Conservation (phyloP, 345 rosid genomes). For the Psidium guajava region DNA sequence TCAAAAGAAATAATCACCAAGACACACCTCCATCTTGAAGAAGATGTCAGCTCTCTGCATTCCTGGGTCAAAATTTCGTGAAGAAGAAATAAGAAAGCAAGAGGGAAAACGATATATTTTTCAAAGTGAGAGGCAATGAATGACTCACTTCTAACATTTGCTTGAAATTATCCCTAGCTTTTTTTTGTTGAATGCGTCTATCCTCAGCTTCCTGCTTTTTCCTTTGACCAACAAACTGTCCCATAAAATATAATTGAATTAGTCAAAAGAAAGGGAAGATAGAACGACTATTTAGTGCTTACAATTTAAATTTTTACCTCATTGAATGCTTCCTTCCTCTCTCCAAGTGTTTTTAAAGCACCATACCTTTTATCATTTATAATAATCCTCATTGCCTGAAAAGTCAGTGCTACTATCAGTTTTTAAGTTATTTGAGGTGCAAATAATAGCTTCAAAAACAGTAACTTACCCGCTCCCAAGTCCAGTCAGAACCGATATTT, state of each 20-base stretch:
- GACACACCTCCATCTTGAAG: conserved; percentile 86
- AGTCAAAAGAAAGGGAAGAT: background rate
- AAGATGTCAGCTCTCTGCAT: conserved; percentile 56
- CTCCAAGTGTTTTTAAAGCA: conserved; percentile 85
- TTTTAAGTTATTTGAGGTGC: conserved; percentile 4
- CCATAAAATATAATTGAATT: background rate
- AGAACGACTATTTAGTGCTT: background rate
- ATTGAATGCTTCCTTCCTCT: conserved; percentile 82
- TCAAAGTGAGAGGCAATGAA: background rate
- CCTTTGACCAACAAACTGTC: conserved; percentile 66
- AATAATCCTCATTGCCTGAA: conserved; percentile 80
- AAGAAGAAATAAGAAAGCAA: background rate
- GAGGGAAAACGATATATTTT: background rate
- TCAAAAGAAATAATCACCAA: background rate
- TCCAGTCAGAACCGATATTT: conserved; percentile 87
- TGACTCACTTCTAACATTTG: conserved; percentile 77
- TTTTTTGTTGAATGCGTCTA: conserved; percentile 57
- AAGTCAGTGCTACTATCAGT: conserved; percentile 3
- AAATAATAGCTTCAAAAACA: background rate
- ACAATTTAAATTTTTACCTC: conserved; percentile 38
- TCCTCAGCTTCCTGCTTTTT: conserved; percentile 79
- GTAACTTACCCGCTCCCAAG: conserved; percentile 88
- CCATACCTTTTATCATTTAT: conserved; percentile 91
- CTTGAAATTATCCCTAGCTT: conserved; percentile 64
- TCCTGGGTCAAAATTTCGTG: conserved; percentile 37